These are phyloP conservation scores for Metarhizium sp. DNA, from an alignment of 2,329 filamentous ascomycete species.

Conservation along the genomic window DNA sequence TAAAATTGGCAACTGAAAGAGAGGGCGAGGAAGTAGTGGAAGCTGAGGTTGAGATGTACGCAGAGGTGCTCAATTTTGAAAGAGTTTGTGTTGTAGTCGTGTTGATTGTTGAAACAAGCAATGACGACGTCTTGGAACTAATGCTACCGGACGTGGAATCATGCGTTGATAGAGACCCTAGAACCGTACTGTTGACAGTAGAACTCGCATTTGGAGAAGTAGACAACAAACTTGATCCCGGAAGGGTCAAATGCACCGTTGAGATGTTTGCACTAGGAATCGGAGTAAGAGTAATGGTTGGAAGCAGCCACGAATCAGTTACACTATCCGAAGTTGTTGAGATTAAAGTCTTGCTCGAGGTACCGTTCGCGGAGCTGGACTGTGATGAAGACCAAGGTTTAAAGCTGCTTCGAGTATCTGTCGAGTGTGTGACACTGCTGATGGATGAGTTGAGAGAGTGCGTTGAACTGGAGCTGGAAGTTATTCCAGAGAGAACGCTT, in stretches of 20 bases:
- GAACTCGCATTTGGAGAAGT: not conserved
- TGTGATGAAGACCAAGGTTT: not conserved
- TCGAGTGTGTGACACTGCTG: not conserved
- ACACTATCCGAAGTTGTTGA: not conserved
- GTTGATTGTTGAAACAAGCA: not conserved
- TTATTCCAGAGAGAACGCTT: not conserved
- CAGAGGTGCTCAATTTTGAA: not conserved
- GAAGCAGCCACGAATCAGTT: not conserved
- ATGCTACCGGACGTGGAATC: not conserved
- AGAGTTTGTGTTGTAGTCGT: not conserved
- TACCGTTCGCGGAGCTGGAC: not conserved
- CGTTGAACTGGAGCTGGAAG: not conserved
- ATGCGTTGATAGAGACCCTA: not conserved
- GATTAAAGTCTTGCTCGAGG: not conserved
- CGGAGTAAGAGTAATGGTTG: not conserved
- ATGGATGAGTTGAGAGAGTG: not conserved
- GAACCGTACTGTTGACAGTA: not conserved
- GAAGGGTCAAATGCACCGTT: not conserved
- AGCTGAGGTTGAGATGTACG: not conserved
- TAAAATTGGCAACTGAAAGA: slow-evolving; percentile 22
- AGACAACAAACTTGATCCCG: not conserved
- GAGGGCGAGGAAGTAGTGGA: slow-evolving; percentile 3
- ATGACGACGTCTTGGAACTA: not conserved
- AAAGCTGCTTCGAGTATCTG: not conserved
- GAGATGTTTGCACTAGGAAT: not conserved